Evolutionary conservation across 106 monocot species (phyloP).

Genomic region (Cymbidium sinense): DNA sequence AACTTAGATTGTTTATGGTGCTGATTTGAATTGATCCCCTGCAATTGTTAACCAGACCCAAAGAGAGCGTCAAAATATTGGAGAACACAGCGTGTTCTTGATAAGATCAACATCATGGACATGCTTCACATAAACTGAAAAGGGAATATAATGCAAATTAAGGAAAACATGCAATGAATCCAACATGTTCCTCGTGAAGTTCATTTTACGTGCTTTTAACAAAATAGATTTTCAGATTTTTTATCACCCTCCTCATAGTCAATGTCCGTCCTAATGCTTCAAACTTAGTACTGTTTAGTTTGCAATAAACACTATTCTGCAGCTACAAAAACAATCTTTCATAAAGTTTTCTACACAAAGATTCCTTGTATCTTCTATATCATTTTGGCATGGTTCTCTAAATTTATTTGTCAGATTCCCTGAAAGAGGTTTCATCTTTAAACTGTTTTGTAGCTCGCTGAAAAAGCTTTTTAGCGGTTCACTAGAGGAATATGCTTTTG

Average conservation of each 20-base stretch:
- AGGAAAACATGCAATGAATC: neutral
- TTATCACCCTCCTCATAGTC: too few relatives aligned
- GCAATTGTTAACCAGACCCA: neutral
- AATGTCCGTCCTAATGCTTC: neutral
- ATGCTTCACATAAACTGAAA: neutral
- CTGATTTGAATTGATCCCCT: neutral
- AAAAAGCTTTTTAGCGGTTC: neutral
- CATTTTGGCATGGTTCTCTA: neutral
- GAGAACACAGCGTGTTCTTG: neutral
- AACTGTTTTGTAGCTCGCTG: neutral
- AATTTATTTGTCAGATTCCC: neutral
- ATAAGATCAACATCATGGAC: neutral
- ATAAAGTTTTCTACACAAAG: neutral
- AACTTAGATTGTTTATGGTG: neutral
- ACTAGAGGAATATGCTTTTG: neutral
- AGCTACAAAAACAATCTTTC: neutral
- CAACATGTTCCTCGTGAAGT: neutral
- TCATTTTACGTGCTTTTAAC: neutral
- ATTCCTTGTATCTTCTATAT: neutral
- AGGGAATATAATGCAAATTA: neutral
- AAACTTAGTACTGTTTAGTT: neutral
- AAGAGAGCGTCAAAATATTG: neutral
- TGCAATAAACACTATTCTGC: neutral
- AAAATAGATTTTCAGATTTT: neutral
- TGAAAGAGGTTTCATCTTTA: neutral